Percentiles rank a stretch among this genome's conserved stretches.
These are phyloP conservation scores for Tripterygium wilfordii DNA, from an alignment of 177 flowering plant species.

Conservation along the genomic window DNA sequence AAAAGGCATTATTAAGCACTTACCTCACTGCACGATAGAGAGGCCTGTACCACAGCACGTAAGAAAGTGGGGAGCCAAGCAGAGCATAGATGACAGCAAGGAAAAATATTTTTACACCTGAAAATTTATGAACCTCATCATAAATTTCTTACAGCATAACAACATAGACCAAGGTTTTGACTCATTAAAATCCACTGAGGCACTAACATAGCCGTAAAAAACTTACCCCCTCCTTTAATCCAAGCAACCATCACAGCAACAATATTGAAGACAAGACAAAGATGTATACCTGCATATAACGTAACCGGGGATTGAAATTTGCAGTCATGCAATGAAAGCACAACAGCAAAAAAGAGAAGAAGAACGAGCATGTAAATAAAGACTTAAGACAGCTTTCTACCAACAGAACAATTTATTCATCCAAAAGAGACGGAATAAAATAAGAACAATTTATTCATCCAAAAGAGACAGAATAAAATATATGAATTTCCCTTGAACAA, in stretches of 20 bases:
- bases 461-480: no score
- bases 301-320: not conserved
- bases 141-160: not conserved
- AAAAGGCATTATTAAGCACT: not conserved
- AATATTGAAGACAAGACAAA: constrained; percentile 78
- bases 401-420: no score
- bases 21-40: constrained; percentile 97
- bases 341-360: not conserved
- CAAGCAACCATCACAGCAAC: constrained; percentile 80
- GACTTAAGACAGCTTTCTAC: no score
- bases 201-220: not conserved
- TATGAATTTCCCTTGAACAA: no score
- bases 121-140: constrained; percentile 11
- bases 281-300: constrained; percentile 64
- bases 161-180: not conserved
- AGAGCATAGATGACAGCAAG: constrained; percentile 87
- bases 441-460: no score
- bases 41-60: constrained; percentile 97
- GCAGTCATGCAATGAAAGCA: not conserved
- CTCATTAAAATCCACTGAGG: not conserved
- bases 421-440: no score
- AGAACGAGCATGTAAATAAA: no score
- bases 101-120: constrained; percentile 89
- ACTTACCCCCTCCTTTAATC: constrained; percentile 86
- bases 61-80: constrained; percentile 82